Evolutionary conservation across 331 rosid species (phyloP).

Genomic region (Acacia pycnantha): DNA sequence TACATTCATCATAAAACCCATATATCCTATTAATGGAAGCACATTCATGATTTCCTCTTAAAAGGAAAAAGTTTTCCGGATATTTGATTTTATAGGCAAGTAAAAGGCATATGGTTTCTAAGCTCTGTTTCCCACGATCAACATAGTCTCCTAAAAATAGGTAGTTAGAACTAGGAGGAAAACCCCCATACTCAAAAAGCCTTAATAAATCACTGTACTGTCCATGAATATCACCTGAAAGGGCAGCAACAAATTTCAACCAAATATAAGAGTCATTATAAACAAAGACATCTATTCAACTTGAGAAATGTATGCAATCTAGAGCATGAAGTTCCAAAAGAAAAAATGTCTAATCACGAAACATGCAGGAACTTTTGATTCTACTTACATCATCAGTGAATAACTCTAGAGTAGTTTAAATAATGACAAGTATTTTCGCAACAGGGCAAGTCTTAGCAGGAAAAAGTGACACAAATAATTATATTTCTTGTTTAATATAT

Average conservation of each 20-base stretch:
- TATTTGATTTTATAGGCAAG: conserved; percentile 90
- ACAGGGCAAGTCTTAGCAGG: background rate
- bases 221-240: conserved; percentile 94
- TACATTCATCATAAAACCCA: conserved; percentile 97
- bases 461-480: background rate
- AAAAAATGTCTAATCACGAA: background rate
- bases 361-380: background rate
- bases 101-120: conserved; percentile 95
- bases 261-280: background rate
- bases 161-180: conserved; percentile 87
- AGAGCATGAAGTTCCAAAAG: background rate
- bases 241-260: background rate
- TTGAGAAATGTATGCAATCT: background rate
- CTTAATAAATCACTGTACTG: conserved; percentile 92
- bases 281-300: background rate
- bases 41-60: conserved; percentile 96
- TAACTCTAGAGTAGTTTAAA: background rate
- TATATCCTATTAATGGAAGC: conserved; percentile 96
- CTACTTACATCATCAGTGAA: conserved; percentile 7
- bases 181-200: conserved; percentile 96
- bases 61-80: conserved; percentile 92
- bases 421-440: background rate
- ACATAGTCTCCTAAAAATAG: conserved; percentile 95
- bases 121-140: conserved; percentile 97
- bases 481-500: background rate